These are phyloP conservation scores for Colletotrichum musicola DNA, from an alignment of 2,329 filamentous ascomycete species.

Conservation along the genomic window DNA sequence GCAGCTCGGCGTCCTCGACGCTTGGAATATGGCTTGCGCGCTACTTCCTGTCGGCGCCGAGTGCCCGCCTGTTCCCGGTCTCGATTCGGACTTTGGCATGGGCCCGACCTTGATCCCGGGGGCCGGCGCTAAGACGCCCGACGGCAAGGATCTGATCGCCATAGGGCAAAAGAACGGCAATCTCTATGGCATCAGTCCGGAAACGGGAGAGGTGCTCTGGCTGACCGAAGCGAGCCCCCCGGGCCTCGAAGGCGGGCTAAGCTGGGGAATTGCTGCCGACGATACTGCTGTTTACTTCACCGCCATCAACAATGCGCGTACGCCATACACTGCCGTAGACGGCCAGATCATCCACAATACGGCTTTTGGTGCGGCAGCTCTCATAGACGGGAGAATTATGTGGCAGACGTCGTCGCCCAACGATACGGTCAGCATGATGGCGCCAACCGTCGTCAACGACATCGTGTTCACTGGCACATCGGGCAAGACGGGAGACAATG, in stretches of 20 bases:
- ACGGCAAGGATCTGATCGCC: conserved; percentile 1
- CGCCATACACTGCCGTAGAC: background rate
- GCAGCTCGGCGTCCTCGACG: background rate
- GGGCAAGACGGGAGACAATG: background rate
- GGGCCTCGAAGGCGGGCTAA: conserved; percentile 5
- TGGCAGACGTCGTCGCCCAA: conserved; percentile 6
- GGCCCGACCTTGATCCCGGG: background rate
- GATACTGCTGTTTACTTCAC: background rate
- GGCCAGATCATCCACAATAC: background rate
- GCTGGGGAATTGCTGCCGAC: background rate
- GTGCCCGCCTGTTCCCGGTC: background rate
- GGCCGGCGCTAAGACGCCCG: background rate
- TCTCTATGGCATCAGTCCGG: background rate
- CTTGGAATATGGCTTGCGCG: background rate
- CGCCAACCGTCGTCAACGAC: background rate
- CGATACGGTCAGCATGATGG: background rate
- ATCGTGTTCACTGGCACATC: background rate
- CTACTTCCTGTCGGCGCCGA: background rate
- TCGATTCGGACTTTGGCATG: conserved; percentile 7
- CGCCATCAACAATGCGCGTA: conserved; percentile 8
- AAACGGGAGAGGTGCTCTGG: conserved; percentile 1
- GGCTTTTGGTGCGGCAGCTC: background rate
- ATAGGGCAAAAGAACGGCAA: conserved; percentile 17
- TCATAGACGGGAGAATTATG: background rate
- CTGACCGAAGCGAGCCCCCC: background rate